Evolutionary conservation across 257 asterid species (phyloP), one percentile per base, ranked within the genome.

Genomic region (Coffea eugenioides): DNA sequence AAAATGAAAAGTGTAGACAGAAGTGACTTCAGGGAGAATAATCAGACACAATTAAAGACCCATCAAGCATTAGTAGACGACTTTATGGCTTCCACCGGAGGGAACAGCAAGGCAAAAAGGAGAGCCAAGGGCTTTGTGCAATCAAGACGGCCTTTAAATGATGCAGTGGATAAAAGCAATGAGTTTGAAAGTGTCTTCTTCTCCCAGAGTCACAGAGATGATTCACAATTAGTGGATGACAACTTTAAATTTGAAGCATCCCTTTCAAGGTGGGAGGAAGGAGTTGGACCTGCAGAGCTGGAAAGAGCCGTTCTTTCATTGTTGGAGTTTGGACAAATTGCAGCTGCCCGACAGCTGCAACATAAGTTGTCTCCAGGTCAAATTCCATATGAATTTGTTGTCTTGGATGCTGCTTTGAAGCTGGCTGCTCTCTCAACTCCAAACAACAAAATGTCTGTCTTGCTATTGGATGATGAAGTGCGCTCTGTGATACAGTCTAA

Each of bases 301-400:
- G 96, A 96, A 83, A 88, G 89, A 80, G 99, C 99, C n/a, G 93
- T 96, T 85, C 97, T 96, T 81, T 92, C 99, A 34, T 85, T 96
- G 81, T 87, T 96, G 90, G 98, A 96, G 85, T 94, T 93, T 83
- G 99, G 99, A 79, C 99, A 93, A 87, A 83, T 85, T 82, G 78
- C 89, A 71, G 98, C 98, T 81, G 97, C 99, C 81, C 85, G 92
- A 82, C 99, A 96, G 87, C 92, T 96, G 85, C 98, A 92, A 80
- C 86, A 90, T 83, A 96, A 96, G 80, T 87, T 96, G 71, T 89
- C 99, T 75, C 97, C 97, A 71, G 97, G 88, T 45, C 87, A 90
- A 80, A 85, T 87, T 69, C 97, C 97, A 48, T 81, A 92, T 79
- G 98, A 96, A 78, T 90, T 96, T 80, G 77, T 84, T 74, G 86